phyloP scores from a whole-genome alignment of 805 yeast genomes.

The Starmerella cellae region DNA sequence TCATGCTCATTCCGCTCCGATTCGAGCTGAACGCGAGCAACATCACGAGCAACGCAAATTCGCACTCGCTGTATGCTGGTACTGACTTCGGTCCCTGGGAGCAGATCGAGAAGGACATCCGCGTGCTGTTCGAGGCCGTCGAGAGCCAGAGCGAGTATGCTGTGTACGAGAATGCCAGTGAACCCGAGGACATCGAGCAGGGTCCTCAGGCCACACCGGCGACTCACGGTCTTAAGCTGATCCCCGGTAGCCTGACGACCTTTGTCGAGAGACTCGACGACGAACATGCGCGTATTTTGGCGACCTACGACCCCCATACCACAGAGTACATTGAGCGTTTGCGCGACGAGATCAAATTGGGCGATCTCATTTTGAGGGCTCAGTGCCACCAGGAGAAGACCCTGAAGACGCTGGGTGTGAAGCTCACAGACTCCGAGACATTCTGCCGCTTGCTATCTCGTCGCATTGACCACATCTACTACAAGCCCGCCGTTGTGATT shows the following conservation, averaged over 20 bases:
- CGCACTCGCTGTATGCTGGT: conserved; percentile 5
- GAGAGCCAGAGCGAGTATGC: conserved; percentile 52
- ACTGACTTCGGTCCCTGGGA: conserved; percentile 41
- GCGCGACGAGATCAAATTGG: conserved; percentile 70
- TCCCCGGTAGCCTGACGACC: conserved; percentile 75
- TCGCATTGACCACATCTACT: conserved; percentile 85
- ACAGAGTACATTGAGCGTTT: conserved; percentile 84
- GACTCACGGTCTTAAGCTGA: conserved; percentile 49
- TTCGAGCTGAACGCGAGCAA: conserved; percentile 48
- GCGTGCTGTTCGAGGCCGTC: conserved; percentile 49
- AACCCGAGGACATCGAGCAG: conserved; percentile 55
- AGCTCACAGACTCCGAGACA: conserved; percentile 30
- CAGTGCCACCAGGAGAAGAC: conserved; percentile 73
- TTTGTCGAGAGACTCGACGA: conserved; percentile 89
- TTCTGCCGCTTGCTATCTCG: conserved; percentile 58
- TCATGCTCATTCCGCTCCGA: conserved; percentile 74
- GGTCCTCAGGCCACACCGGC: conserved; percentile 44
- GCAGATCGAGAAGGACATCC: conserved; percentile 48
- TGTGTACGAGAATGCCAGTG: conserved; percentile 74
- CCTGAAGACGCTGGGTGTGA: conserved; percentile 11
- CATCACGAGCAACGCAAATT: conserved; percentile 61
- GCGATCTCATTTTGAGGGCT: conserved; percentile 63
- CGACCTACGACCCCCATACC: conserved; percentile 86
- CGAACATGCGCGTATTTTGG: conserved; percentile 78
- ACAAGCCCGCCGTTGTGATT: conserved; percentile 71